phyloP scores from a whole-genome alignment of 1,284 basidiomycete species.

The Sporisorium reilianum region DNA sequence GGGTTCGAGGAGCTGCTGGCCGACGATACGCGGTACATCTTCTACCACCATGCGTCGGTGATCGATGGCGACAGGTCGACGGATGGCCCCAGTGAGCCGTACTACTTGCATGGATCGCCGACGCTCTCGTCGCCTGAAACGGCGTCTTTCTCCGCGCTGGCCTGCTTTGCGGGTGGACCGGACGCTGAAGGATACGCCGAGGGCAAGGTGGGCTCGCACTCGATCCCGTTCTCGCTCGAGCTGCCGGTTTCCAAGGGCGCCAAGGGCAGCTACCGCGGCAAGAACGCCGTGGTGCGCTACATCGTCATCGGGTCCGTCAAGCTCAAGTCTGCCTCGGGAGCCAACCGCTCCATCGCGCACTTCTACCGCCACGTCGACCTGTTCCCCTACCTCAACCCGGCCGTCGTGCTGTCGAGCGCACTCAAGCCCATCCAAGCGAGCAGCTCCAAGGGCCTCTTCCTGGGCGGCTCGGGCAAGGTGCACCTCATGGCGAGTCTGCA shows the following conservation, averaged over 20 bases:
- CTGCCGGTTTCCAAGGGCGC: slow-evolving; percentile 78
- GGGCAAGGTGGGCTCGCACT: slow-evolving; percentile 75
- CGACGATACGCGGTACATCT: slow-evolving; percentile 79
- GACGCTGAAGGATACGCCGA: slow-evolving; percentile 80
- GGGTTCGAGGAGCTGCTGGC: slow-evolving; percentile 83
- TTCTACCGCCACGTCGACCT: slow-evolving; percentile 88
- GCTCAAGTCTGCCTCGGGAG: slow-evolving; percentile 76
- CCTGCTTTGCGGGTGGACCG: slow-evolving; percentile 70
- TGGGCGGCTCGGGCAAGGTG: slow-evolving; percentile 78
- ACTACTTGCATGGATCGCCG: slow-evolving; percentile 64
- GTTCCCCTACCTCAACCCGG: slow-evolving; percentile 82
- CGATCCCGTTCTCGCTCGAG: slow-evolving; percentile 82
- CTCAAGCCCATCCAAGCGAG: slow-evolving; percentile 76
- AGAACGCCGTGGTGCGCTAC: slow-evolving; percentile 80
- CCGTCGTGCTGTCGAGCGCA: slow-evolving; percentile 76
- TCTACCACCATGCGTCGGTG: slow-evolving; percentile 82
- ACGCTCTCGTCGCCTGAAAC: slow-evolving; percentile 70
- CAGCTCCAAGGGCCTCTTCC: slow-evolving; percentile 75
- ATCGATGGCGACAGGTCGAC: slow-evolving; percentile 71
- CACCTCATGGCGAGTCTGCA: slow-evolving; percentile 80
- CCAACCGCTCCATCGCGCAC: slow-evolving; percentile 81
- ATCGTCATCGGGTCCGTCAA: slow-evolving; percentile 86
- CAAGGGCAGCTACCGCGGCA: slow-evolving; percentile 78
- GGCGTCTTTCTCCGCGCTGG: slow-evolving; percentile 72
- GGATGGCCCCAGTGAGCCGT: slow-evolving; percentile 62